Evolutionary conservation across 2,329 filamentous ascomycete genomes (phyloP).

Genomic region (Xenoacremonium recifei): DNA sequence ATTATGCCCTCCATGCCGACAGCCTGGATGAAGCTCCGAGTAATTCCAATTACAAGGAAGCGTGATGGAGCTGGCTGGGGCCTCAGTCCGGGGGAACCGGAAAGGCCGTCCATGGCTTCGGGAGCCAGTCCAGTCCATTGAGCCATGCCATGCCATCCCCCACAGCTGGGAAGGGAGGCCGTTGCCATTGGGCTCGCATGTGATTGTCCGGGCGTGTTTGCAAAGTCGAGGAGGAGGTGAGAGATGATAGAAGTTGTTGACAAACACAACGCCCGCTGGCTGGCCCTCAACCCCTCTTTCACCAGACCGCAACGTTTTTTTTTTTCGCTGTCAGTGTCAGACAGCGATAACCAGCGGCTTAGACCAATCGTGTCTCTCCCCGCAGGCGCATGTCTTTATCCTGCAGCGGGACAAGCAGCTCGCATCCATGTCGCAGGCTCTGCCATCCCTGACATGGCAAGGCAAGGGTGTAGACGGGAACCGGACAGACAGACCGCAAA

Average conservation of each 20-base stretch:
- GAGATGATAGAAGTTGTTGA: background rate
- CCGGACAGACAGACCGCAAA: no score
- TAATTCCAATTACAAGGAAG: background rate
- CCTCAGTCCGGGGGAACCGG: background rate
- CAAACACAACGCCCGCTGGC: background rate
- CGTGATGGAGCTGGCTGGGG: background rate
- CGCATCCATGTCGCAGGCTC: background rate
- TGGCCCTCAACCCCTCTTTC: background rate
- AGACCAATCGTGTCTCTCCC: background rate
- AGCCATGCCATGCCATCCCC: background rate
- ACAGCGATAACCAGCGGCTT: background rate
- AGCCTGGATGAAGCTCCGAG: background rate
- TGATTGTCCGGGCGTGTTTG: background rate
- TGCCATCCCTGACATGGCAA: no score
- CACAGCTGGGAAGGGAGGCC: background rate
- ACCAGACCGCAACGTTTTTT: background rate
- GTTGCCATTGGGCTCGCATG: background rate
- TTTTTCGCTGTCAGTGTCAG: background rate
- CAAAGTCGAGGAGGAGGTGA: background rate
- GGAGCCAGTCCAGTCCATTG: background rate
- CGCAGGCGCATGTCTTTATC: background rate
- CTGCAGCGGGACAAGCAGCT: background rate
- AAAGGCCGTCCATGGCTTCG: background rate
- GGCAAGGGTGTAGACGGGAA: no score
- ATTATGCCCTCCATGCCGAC: background rate